Evolutionary conservation across 1,139 yeast species (phyloP), one percentile per base, ranked within the genome.

Genomic region (Nakaseomyces glabratus): DNA sequence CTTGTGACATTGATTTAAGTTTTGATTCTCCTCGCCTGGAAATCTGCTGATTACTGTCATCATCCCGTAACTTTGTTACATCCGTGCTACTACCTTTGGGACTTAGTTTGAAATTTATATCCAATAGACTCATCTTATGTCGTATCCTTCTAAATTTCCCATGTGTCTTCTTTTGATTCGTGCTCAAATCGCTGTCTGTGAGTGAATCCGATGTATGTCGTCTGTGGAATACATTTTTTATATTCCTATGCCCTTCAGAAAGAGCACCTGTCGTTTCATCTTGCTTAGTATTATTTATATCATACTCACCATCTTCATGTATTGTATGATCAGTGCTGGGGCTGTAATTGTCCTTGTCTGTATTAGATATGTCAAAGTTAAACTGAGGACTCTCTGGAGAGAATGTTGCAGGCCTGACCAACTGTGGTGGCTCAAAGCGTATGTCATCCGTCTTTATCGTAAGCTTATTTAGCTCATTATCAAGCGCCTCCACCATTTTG

Each of bases 111-210:
- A 38, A 32, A 24, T 37, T 36, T 12, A 37, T 21, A 16, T 38
- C 42, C 15, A 42, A 14, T n/a, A 25, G 33, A 20, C 35, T 34
- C 25, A 43, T 35, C 20, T 34, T 41, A 21, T 37, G 35, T 24
- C 31, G 37, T 17, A 41, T 16, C 23, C 39, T 33, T 24, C 37
- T 36, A 29, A 43, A 36, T 28, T 34, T 35, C 24, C 36, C 28
- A 11, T 29, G 34, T 14, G 26, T 15, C n/a, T 12, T 26, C 10
- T 26, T 26, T n/a, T 18, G 10, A 9, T 26, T 6, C n/a, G n/a
- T n/a, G n/a, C n/a, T n/a, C n/a, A 11, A 15, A 4, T 26, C 30
- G 16, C 28, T 24, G 21, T 17, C 21, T 7, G 21, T 3, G 18
- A 17, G 11, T 26, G 30, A n/a, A n/a, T 26, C 30, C 11, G 30